Conservation (phyloP, 1,284 basidiomycete species). For the Retiboletus flavoniger region DNA sequence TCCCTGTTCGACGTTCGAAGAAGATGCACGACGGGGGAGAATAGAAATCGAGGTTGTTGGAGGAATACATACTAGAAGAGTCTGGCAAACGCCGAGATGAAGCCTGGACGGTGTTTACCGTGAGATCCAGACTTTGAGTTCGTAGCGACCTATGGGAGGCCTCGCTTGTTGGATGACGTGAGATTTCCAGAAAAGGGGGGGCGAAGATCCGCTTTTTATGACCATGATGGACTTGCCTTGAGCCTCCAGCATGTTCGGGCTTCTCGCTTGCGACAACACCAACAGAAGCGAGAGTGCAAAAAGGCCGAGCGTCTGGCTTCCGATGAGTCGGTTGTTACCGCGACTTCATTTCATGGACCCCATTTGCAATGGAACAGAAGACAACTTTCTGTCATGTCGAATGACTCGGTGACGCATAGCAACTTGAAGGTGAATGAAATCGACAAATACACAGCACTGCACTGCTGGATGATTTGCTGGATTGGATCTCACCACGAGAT, state of each 20-base stretch:
- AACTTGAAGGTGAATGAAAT: background rate
- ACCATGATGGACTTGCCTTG: constrained; percentile 6
- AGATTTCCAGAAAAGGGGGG: background rate
- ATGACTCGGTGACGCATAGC: background rate
- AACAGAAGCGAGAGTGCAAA: background rate
- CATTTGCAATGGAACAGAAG: constrained; percentile 11
- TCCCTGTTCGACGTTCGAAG: background rate
- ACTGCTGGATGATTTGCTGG: background rate
- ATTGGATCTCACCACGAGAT: background rate
- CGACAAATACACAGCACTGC: background rate
- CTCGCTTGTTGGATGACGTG: background rate
- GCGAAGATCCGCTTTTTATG: background rate
- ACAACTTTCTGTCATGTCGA: background rate
- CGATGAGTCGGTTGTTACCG: background rate
- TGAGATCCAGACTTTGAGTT: background rate
- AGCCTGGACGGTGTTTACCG: background rate
- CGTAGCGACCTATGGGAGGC: background rate
- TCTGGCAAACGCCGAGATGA: background rate
- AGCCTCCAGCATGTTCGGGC: background rate
- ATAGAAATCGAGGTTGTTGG: constrained; percentile 18
- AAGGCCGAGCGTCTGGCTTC: background rate
- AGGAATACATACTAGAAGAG: constrained; percentile 5
- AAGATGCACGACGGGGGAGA: constrained; percentile 9
- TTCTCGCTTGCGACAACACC: background rate
- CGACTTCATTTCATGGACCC: background rate